Evolutionary conservation across 345 rosid genomes (phyloP).

Genomic region (Populus alba): DNA sequence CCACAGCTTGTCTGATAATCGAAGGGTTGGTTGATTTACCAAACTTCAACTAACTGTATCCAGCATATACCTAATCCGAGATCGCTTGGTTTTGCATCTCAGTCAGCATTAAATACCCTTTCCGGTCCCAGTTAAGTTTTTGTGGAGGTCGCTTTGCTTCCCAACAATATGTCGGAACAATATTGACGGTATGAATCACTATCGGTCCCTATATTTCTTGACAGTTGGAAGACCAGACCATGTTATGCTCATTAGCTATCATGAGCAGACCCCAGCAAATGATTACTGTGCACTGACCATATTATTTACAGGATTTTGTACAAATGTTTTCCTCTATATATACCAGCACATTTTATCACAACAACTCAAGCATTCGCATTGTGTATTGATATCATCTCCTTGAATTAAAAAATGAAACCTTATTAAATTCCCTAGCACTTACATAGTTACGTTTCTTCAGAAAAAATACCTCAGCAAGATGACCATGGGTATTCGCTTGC

Average conservation of each 20-base stretch:
- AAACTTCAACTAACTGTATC: too few relatives aligned
- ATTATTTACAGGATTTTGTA: not conserved
- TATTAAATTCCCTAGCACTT: not conserved
- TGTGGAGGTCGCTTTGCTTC: not conserved
- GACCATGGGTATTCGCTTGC: not conserved
- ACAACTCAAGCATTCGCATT: not conserved
- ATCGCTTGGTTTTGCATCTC: too few relatives aligned
- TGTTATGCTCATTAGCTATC: not conserved
- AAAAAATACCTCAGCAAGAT: not conserved
- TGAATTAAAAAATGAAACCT: not conserved
- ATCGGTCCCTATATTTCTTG: not conserved
- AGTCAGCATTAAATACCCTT: not conserved
- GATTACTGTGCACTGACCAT: not conserved
- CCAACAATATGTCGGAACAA: not conserved
- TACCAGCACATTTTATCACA: not conserved
- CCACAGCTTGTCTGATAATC: too few relatives aligned
- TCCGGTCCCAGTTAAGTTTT: not conserved
- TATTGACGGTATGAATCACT: not conserved
- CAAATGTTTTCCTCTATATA: not conserved
- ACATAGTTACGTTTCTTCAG: not conserved
- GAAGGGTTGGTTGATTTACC: too few relatives aligned
- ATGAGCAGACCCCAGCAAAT: not conserved
- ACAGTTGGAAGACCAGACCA: conserved; percentile 7
- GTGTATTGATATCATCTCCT: not conserved
- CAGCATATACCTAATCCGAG: too few relatives aligned